Conservation (phyloP, 169 alveolate genomes). For the Hepatocystis sp. region DNA sequence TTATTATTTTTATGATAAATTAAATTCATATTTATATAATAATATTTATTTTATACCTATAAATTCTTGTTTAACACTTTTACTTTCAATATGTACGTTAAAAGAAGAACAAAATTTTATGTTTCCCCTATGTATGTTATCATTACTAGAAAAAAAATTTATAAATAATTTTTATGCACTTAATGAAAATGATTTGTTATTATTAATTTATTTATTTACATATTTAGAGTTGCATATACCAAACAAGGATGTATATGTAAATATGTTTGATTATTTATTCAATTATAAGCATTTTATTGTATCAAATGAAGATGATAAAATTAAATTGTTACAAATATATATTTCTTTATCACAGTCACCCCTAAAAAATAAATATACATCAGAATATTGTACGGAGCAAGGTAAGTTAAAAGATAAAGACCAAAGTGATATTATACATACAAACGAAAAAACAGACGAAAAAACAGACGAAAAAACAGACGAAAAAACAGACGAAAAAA, state of each 20-base stretch:
- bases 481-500: no score
- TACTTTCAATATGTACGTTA: slow-evolving; percentile 31
- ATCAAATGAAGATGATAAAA: slow-evolving; percentile 14
- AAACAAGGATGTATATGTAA: slow-evolving; percentile 8
- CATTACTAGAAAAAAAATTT: slow-evolving; percentile 47
- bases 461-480: no score
- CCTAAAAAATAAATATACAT: no score
- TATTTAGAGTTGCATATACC: slow-evolving; percentile 46
- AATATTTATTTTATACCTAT: slow-evolving; percentile 13
- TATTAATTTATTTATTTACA: slow-evolving; percentile 45
- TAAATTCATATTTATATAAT: slow-evolving; percentile 38
- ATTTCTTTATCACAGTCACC: slow-evolving; percentile 15
- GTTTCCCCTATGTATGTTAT: slow-evolving; percentile 63
- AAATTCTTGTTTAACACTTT: slow-evolving; percentile 25
- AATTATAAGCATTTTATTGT: slow-evolving; percentile 7
- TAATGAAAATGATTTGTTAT: slow-evolving; percentile 33
- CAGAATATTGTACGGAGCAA: no score
- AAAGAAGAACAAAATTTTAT: slow-evolving; percentile 27
- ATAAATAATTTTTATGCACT: slow-evolving; percentile 32
- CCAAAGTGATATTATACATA: no score
- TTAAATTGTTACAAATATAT: slow-evolving; percentile 53
- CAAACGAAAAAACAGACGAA: no score
- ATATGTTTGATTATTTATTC: slow-evolving; percentile 41
- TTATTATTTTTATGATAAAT: slow-evolving; percentile 49
- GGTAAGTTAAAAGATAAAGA: no score